phyloP scores from a whole-genome alignment of 2,329 filamentous ascomycete genomes.

The Colletotrichum sublineola region DNA sequence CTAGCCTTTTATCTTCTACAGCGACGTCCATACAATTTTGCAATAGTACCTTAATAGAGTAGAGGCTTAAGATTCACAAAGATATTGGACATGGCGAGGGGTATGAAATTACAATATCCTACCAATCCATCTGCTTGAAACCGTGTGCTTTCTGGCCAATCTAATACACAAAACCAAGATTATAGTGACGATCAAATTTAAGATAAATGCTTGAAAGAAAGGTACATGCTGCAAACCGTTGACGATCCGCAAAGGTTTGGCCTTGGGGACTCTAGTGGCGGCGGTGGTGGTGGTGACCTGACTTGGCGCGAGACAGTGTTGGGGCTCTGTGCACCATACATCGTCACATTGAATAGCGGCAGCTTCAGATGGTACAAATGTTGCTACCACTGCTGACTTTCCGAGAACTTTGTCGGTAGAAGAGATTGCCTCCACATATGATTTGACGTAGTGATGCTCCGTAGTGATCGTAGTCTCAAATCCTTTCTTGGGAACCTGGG shows the following conservation, averaged over 20 bases:
- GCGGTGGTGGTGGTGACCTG: neutral
- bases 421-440: conserved; percentile 7
- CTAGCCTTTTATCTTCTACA: too few relatives aligned
- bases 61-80: too few relatives aligned
- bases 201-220: neutral
- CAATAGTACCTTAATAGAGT: too few relatives aligned
- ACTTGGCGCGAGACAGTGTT: neutral
- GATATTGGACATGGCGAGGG: too few relatives aligned
- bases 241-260: neutral
- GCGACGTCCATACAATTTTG: too few relatives aligned
- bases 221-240: neutral
- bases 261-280: neutral
- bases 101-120: neutral
- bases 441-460: neutral
- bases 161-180: neutral
- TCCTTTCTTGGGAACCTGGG: neutral
- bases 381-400: neutral
- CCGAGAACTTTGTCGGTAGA: neutral
- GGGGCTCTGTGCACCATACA: neutral
- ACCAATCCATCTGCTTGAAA: neutral
- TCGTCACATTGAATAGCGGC: neutral
- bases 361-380: neutral
- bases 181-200: neutral
- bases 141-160: neutral
- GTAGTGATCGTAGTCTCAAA: neutral